Evolutionary conservation across 2,329 filamentous ascomycete species (phyloP).

Genomic region (Cytospora piceae): DNA sequence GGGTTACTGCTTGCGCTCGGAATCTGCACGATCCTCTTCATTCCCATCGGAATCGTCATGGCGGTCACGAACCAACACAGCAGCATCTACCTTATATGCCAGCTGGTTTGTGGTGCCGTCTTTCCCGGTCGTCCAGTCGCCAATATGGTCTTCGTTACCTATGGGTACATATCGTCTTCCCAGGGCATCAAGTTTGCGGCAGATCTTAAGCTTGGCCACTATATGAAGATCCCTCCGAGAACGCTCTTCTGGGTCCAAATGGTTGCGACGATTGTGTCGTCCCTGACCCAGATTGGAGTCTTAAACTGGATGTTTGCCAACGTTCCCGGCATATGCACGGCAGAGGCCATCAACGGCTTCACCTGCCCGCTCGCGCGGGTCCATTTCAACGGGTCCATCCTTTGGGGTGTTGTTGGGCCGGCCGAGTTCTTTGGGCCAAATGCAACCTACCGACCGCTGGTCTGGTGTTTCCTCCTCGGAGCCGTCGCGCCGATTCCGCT

Average conservation of each 20-base stretch:
- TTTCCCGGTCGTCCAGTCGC: constrained; percentile 86
- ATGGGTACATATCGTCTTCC: constrained; percentile 85
- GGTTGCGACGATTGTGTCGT: constrained; percentile 74
- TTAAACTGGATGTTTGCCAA: constrained; percentile 89
- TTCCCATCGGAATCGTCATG: constrained; percentile 91
- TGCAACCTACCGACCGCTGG: constrained; percentile 74
- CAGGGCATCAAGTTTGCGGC: constrained; percentile 89
- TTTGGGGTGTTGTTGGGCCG: constrained; percentile 88
- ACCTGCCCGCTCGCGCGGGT: constrained; percentile 86
- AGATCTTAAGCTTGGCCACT: constrained; percentile 84
- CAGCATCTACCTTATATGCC: constrained; percentile 84
- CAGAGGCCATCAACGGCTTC: constrained; percentile 81
- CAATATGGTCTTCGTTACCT: constrained; percentile 93
- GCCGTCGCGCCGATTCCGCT: constrained; percentile 74
- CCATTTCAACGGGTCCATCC: constrained; percentile 87
- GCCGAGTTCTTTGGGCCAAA: constrained; percentile 77
- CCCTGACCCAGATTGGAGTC: constrained; percentile 79
- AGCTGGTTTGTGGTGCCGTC: constrained; percentile 78
- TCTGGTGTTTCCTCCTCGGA: constrained; percentile 83
- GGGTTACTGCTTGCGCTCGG: constrained; percentile 77
- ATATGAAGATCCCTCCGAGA: constrained; percentile 85
- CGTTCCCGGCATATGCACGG: constrained; percentile 76
- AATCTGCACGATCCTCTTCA: constrained; percentile 81
- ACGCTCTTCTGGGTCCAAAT: constrained; percentile 80
- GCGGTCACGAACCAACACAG: constrained; percentile 89